A percentile compares a stretch with the other conserved stretches of the same genome.
Evolutionary conservation across 345 rosid genomes (phyloP).

Genomic region (Dimocarpus longan): DNA sequence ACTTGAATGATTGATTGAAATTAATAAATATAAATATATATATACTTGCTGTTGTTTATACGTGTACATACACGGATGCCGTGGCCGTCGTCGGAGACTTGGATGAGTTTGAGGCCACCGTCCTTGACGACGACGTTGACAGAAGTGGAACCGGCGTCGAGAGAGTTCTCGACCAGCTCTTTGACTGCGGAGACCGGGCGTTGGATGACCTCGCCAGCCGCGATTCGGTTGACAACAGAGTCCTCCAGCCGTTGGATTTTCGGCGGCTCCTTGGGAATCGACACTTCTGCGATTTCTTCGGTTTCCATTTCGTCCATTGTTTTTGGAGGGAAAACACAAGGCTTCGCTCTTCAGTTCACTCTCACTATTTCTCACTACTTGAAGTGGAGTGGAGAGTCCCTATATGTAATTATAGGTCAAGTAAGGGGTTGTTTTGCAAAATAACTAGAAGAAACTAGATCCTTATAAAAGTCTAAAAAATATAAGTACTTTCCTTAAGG

Average conservation of each 20-base stretch:
- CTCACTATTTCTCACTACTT: not conserved
- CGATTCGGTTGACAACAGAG: constrained; percentile 91
- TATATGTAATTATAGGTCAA: too few species aligned
- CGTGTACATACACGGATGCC: constrained; percentile 68
- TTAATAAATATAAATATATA: too few species aligned
- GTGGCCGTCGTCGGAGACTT: constrained; percentile 98
- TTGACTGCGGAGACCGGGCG: constrained; percentile 93
- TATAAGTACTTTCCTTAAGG: too few species aligned
- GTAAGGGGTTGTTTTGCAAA: too few species aligned
- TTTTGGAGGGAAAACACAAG: not conserved
- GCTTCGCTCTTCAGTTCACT: not conserved
- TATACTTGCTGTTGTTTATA: not conserved
- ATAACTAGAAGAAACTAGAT: too few species aligned
- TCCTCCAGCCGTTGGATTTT: constrained; percentile 77
- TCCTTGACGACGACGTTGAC: constrained; percentile 80
- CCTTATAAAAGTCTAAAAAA: too few species aligned
- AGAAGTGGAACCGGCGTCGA: constrained; percentile 86
- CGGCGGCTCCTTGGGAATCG: constrained; percentile 56
- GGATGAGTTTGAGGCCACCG: constrained; percentile 98
- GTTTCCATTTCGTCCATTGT: constrained; percentile 39
- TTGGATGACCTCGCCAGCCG: constrained; percentile 97
- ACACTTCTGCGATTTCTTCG: constrained; percentile 26
- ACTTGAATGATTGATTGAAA: too few species aligned
- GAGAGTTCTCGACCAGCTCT: constrained; percentile 94
- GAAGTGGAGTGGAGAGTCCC: too few species aligned